Evolutionary conservation across 306 rosid species (phyloP).

Genomic region (Cercis canadensis): DNA sequence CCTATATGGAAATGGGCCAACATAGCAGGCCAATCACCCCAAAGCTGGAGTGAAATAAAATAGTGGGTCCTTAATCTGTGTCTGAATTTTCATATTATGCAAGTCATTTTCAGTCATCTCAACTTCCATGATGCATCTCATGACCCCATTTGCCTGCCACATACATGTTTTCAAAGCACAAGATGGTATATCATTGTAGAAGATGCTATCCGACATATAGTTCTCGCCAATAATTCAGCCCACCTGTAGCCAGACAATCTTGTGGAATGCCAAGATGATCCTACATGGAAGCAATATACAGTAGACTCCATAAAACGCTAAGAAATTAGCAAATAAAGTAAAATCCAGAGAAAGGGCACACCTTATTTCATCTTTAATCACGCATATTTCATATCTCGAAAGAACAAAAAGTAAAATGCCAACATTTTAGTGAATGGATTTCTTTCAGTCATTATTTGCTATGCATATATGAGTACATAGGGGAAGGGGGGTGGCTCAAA

Average conservation of each 20-base stretch:
- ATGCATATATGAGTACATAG: neutral
- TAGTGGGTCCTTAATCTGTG: constrained; percentile 32
- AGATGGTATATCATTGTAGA: constrained; percentile 26
- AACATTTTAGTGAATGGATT: constrained; percentile 10
- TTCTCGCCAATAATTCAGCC: constrained; percentile 40
- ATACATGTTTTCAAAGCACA: constrained; percentile 22
- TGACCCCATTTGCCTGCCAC: neutral
- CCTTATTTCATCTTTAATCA: constrained; percentile 30
- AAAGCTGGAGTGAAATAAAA: constrained; percentile 34
- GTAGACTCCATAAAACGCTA: neutral
- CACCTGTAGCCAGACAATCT: constrained; percentile 28
- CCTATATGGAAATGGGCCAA: constrained; percentile 38
- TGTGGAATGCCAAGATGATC: constrained; percentile 25
- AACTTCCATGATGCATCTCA: neutral
- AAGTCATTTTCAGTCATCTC: constrained; percentile 44
- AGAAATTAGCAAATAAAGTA: constrained; percentile 9
- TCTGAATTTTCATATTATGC: constrained; percentile 34
- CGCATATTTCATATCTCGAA: neutral
- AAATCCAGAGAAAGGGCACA: neutral
- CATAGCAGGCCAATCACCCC: constrained; percentile 19
- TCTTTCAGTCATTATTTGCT: constrained; percentile 35
- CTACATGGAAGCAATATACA: constrained; percentile 23
- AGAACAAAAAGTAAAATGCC: neutral
- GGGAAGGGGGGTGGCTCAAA: neutral
- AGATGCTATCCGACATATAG: constrained; percentile 35